phyloP scores from a whole-genome alignment of 441 rosid genomes.

The Breynia disticha region DNA sequence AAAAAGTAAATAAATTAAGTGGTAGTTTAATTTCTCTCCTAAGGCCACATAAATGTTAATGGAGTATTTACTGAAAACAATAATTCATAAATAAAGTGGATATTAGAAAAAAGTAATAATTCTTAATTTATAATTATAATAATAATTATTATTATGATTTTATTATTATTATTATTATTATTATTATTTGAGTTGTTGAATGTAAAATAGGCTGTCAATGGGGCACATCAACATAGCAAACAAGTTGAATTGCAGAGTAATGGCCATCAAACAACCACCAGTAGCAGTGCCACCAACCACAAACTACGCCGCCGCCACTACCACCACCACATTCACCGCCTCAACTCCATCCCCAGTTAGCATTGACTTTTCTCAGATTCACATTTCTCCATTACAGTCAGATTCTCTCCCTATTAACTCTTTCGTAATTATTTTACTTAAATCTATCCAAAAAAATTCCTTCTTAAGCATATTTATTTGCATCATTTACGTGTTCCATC shows the following conservation, averaged over 20 bases:
- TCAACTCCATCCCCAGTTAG: slow-evolving; percentile 20
- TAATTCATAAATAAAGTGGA: too few relatives aligned
- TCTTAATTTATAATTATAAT: too few relatives aligned
- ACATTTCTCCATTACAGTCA: slow-evolving; percentile 53
- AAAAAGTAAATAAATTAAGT: too few relatives aligned
- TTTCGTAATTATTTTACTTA: neutral
- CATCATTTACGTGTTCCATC: slow-evolving; percentile 14
- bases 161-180: neutral
- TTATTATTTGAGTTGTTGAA: neutral
- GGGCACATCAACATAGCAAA: slow-evolving; percentile 30
- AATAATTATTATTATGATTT: neutral
- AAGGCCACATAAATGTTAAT: too few relatives aligned
- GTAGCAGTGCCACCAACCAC: slow-evolving; percentile 7
- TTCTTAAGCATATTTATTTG: neutral
- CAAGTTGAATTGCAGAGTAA: slow-evolving; percentile 53
- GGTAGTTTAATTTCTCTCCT: too few relatives aligned
- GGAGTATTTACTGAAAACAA: too few relatives aligned
- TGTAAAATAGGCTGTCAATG: slow-evolving; percentile 52
- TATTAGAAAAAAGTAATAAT: too few relatives aligned
- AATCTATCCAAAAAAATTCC: too few relatives aligned
- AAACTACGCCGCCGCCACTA: too few relatives aligned
- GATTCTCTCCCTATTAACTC: slow-evolving; percentile 9
- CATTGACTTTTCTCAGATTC: slow-evolving; percentile 79
- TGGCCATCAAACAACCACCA: slow-evolving; percentile 59
- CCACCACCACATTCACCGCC: slow-evolving; percentile 12